Base-by-base conservation (phyloP, 768 basidiomycete species). In the Lactarius hengduanensis region DNA sequence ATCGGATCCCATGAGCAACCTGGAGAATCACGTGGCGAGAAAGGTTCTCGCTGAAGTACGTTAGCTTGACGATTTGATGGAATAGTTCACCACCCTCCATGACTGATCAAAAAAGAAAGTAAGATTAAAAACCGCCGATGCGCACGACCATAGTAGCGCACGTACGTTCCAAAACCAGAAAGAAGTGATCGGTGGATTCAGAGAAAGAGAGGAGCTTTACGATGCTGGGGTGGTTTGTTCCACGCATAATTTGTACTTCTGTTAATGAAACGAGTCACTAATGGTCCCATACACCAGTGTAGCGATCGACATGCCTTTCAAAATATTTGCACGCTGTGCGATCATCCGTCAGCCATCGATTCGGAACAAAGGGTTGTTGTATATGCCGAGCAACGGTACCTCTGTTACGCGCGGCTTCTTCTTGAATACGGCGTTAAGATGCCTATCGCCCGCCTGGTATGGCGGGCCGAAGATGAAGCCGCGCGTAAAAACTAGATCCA, bases 171-270 rank as follows among this genome's bases (percentile, higher is more conserved):
- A 99, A 81, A 20, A 98, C 86, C 18, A 99, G 83, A 76, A 95
- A 99, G 76, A 98, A 99, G 74, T 96, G 86, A 71, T 98, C 95
- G 28, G 82, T 80, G 13, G 94, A 94, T 77, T 99, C 97, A 68
- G 88, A 93, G 75, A 98, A 98, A 56, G 90, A 90, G 50, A 89
- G 79, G 20, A 99, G 88, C 77, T 94, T 95, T 73, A 98, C 90
- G 73, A 99, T 89, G 32, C 89, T 84, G n/a, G 94, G 89, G 73
- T 98, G 95, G 69, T 90, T 88, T 61, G 86, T 91, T 18, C 93
- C 92, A 41, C 96, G 91, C 96, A 99, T 99, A 74, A 99, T 98
- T 78, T 97, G 95, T 15, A 99, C 97, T 88, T 99, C 97, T 94
- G 75, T 7, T 65, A 57, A 65, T 54, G 30, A 61, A 57, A 60